phyloP scores from a whole-genome alignment of 331 rosid genomes.

The Acacia pycnantha region DNA sequence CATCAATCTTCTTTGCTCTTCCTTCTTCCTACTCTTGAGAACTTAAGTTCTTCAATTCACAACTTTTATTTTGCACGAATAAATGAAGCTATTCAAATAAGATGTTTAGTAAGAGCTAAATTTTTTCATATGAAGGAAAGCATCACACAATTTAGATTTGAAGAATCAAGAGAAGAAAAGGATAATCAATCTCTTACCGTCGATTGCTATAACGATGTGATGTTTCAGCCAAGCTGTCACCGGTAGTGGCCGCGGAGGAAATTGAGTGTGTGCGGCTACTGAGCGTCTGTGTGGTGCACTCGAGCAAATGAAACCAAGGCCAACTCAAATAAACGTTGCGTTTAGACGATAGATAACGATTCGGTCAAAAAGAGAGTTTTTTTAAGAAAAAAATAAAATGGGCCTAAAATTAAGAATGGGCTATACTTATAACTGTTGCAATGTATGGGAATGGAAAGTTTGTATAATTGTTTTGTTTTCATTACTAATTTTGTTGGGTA shows the following conservation, averaged over 20 bases:
- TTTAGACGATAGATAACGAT: not conserved
- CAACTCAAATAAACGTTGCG: not conserved
- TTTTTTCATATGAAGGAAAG: not conserved
- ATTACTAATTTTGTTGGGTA: too few relatives aligned
- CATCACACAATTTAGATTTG: not conserved
- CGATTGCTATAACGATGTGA: not conserved
- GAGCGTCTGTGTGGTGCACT: not conserved
- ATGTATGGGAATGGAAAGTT: too few relatives aligned
- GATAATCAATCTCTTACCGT: not conserved
- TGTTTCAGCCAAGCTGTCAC: not conserved
- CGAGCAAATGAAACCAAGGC: not conserved
- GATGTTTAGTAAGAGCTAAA: not conserved
- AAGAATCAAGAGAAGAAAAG: not conserved
- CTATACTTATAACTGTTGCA: too few relatives aligned
- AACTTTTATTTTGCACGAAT: not conserved
- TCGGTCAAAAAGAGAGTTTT: not conserved
- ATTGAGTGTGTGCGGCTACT: not conserved
- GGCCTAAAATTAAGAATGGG: too few relatives aligned
- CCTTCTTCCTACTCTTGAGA: not conserved
- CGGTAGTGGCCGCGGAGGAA: not conserved
- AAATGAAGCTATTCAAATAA: conserved; percentile 4
- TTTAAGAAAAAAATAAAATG: too few relatives aligned
- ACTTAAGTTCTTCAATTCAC: not conserved
- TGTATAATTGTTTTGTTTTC: too few relatives aligned
- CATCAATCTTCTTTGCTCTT: conserved; percentile 31